Evolutionary conservation across 768 basidiomycete species (phyloP).

Genomic region (Boletus vermiculosoides): DNA sequence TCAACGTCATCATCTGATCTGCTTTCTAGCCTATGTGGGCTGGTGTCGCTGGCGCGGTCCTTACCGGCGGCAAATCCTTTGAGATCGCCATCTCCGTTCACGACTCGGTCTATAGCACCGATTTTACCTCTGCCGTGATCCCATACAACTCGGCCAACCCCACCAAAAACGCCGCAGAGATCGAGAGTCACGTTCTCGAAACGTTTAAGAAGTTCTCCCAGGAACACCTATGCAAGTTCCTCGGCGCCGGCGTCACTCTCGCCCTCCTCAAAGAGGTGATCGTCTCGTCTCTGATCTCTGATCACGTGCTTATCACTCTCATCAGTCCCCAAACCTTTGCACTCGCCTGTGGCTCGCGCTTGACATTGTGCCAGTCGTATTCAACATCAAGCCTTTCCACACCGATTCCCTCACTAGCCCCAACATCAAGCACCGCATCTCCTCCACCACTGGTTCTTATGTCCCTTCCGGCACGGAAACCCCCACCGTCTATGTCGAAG

Average conservation of each 20-base stretch:
- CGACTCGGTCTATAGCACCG: constrained; percentile 83
- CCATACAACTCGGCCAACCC: constrained; percentile 51
- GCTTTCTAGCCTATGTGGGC: constrained; percentile 80
- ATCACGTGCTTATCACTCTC: constrained; percentile 22
- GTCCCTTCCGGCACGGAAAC: constrained; percentile 76
- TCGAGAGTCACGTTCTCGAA: constrained; percentile 64
- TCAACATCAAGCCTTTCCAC: constrained; percentile 82
- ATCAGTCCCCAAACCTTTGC: constrained; percentile 74
- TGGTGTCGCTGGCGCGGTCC: constrained; percentile 63
- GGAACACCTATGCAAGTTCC: constrained; percentile 83
- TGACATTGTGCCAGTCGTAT: constrained; percentile 82
- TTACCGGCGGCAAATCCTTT: constrained; percentile 58
- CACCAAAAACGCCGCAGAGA: constrained; percentile 54
- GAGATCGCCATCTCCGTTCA: constrained; percentile 80
- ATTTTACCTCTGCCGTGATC: constrained; percentile 61
- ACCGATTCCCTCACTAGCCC: constrained; percentile 76
- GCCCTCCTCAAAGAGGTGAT: constrained; percentile 65
- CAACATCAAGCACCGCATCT: constrained; percentile 80
- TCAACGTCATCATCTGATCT: constrained; percentile 14
- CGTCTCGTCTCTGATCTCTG: constrained; percentile 7
- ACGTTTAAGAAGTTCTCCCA: constrained; percentile 67
- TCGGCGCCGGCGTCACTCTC: constrained; percentile 78
- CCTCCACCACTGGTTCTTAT: constrained; percentile 75
- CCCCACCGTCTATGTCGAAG: constrained; percentile 66
- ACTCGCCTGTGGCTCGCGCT: constrained; percentile 80